Conservation (phyloP, 2,329 filamentous ascomycete genomes). For the Xylogone sp. region DNA sequence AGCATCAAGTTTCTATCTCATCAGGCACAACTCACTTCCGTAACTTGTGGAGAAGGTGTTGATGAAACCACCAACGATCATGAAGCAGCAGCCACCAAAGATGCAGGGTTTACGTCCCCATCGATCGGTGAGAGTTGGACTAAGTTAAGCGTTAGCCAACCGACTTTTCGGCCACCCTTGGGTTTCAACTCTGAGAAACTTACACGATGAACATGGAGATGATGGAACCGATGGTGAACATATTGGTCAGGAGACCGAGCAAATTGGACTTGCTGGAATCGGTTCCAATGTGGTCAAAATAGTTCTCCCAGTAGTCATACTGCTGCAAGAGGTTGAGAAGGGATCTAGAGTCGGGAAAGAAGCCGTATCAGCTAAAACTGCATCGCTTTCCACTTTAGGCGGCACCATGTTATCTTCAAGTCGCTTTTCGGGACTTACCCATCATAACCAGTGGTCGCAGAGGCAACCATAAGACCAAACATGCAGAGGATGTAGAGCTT, state of each 20-base stretch:
- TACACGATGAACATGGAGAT: conserved; percentile 33
- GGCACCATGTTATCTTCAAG: neutral
- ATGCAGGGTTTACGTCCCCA: conserved; percentile 40
- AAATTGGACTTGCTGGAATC: conserved; percentile 28
- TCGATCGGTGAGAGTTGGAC: conserved; percentile 38
- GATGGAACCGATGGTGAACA: conserved; percentile 38
- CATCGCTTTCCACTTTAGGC: neutral
- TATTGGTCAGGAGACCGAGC: conserved; percentile 42
- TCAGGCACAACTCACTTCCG: conserved; percentile 25
- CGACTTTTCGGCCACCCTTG: neutral
- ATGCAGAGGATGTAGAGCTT: conserved; percentile 48
- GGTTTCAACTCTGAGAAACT: neutral
- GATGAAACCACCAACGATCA: conserved; percentile 38
- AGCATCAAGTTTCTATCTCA: neutral
- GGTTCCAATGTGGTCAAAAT: conserved; percentile 39
- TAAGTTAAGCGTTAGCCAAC: neutral
- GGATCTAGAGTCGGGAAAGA: conserved; percentile 27
- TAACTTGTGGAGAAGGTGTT: conserved; percentile 39
- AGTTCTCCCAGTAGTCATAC: conserved; percentile 46
- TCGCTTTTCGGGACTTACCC: conserved; percentile 34
- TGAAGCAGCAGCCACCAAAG: conserved; percentile 37
- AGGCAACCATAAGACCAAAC: conserved; percentile 53
- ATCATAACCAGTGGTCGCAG: conserved; percentile 60
- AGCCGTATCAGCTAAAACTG: neutral
- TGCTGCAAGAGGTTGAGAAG: conserved; percentile 54